Percentiles rank a stretch among this genome's conserved stretches.
phyloP scores from a whole-genome alignment of 2,329 filamentous ascomycete species.

The Trichoderma koningiopsis region DNA sequence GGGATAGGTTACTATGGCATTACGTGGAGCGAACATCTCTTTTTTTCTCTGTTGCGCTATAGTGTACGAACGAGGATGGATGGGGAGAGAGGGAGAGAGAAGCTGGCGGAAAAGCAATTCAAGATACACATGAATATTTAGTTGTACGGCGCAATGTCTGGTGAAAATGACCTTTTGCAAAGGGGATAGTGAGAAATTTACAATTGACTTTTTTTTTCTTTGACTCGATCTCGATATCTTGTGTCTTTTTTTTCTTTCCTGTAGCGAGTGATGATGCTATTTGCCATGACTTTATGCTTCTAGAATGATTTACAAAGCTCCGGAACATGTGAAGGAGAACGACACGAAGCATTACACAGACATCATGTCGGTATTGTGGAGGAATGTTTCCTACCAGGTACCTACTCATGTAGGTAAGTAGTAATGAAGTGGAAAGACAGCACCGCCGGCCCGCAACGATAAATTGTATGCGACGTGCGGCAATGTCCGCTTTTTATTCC shows the following conservation, averaged over 20 bases:
- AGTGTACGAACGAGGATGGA: background rate
- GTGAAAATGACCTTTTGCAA: slow-evolving; percentile 12
- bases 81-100: background rate
- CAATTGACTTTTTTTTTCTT: slow-evolving; percentile 2
- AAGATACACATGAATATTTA: slow-evolving; percentile 13
- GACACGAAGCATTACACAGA: background rate
- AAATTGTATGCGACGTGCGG: no score
- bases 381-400: no score
- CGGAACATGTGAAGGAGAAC: background rate
- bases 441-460: no score
- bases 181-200: background rate
- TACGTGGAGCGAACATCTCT: slow-evolving; percentile 6
- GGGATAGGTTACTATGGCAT: slow-evolving; percentile 17
- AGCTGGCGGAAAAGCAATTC: background rate
- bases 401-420: no score
- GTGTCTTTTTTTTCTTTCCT: no score
- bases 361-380: background rate
- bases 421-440: no score
- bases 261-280: no score
- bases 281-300: background rate
- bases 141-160: slow-evolving; percentile 10
- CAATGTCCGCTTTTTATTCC: no score
- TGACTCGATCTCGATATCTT: background rate
- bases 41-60: slow-evolving; percentile 1
- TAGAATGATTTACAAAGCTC: background rate